Evolutionary conservation across 2,329 filamentous ascomycete genomes (phyloP).

Genomic region (Eurotiales sp.): DNA sequence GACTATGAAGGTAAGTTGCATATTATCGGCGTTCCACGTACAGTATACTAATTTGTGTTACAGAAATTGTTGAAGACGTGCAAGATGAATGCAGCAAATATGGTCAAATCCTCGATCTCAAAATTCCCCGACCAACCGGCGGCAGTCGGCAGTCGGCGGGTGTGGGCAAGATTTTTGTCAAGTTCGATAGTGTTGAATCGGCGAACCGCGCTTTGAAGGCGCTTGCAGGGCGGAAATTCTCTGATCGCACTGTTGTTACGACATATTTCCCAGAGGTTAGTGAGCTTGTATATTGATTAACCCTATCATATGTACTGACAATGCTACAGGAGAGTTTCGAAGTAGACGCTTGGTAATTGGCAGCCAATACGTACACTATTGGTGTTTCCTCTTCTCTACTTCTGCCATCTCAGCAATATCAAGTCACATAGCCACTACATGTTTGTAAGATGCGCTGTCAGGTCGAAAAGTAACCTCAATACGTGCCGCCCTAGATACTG

Average conservation of each 20-base stretch:
- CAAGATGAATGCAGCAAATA: conserved; percentile 91
- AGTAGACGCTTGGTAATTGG: conserved; percentile 72
- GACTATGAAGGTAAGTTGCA: conserved; percentile 78
- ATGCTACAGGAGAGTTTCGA: conserved; percentile 80
- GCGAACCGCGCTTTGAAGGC: conserved; percentile 81
- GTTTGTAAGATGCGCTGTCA: background rate
- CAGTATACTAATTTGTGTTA: conserved; percentile 5
- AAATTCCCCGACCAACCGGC: conserved; percentile 82
- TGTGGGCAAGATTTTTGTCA: conserved; percentile 97
- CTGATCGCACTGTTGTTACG: conserved; percentile 90
- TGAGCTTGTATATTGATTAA: background rate
- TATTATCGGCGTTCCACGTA: background rate
- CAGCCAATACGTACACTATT: background rate
- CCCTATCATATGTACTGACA: conserved; percentile 29
- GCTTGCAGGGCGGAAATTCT: conserved; percentile 93
- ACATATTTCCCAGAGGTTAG: conserved; percentile 92
- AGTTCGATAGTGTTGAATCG: conserved; percentile 74
- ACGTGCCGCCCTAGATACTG: background rate
- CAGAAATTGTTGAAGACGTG: conserved; percentile 96
- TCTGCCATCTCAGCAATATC: background rate
- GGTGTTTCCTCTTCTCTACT: background rate
- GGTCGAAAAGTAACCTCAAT: background rate
- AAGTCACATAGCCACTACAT: background rate
- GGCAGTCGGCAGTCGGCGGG: conserved; percentile 80
- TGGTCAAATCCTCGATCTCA: conserved; percentile 79